A percentile compares a stretch with the other conserved stretches of the same genome.
Evolutionary conservation across 805 yeast genomes (phyloP).

Genomic region (Lipomyces sp.): DNA sequence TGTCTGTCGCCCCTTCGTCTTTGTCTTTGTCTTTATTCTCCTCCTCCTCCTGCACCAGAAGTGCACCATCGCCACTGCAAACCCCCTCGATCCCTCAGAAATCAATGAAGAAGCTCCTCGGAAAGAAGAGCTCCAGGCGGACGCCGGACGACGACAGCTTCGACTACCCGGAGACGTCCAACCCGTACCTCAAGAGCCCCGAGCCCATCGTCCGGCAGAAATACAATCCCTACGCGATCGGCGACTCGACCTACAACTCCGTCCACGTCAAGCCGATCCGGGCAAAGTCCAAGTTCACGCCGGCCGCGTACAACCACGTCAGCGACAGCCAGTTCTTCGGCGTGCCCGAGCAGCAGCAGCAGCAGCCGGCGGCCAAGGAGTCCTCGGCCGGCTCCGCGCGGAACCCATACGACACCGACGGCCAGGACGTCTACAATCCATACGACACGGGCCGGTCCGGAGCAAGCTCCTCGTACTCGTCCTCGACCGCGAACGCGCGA

Average conservation of each 20-base stretch:
- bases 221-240: constrained; percentile 16
- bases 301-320: not conserved
- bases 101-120: too few relatives aligned
- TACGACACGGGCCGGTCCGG: constrained; percentile 15
- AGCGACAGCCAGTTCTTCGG: not conserved
- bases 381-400: not conserved
- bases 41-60: too few relatives aligned
- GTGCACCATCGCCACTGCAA: too few relatives aligned
- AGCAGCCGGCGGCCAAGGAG: not conserved
- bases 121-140: too few relatives aligned
- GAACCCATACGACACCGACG: constrained; percentile 11
- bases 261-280: not conserved
- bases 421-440: constrained; percentile 9
- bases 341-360: not conserved
- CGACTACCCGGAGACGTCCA: constrained; percentile 1
- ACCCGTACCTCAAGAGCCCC: constrained; percentile 6
- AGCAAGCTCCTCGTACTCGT: not conserved
- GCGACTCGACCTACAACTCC: constrained; percentile 9
- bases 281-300: not conserved
- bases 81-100: too few relatives aligned
- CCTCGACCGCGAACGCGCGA: not conserved
- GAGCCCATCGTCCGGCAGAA: constrained; percentile 2
- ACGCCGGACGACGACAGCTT: not conserved
- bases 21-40: too few relatives aligned
- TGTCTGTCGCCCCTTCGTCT: too few relatives aligned